Evolutionary conservation across 148 eudicot species (phyloP), one percentile per base, ranked within the genome.

Genomic region (Rhododendron vialii): DNA sequence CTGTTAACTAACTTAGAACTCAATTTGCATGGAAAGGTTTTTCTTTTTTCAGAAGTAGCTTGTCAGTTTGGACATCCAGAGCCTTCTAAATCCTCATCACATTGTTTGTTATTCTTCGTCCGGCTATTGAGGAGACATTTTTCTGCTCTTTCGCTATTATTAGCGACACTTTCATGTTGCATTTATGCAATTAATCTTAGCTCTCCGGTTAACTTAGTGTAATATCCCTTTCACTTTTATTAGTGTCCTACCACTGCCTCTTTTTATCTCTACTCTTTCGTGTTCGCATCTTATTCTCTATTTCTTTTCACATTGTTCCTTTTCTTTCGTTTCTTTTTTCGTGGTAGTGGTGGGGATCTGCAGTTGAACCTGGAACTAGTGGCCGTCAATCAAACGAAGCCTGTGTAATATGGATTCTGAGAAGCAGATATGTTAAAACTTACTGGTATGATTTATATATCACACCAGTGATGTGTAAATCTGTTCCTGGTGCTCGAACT

Each of bases 331-430:
- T 71, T 28, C 17, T 5, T 47, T 51, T 50, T 30, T 83, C 20
- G 41, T 14, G 38, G 22, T 80, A 18, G 35, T 81, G 28, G 83
- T 81, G 81, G 36, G 82, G 82, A 83, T 86, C 73, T 88, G 89
- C 95, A 95, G 95, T 41, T 96, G 89, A 95, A 96, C 88, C 88
- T 93, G 80, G 95, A 95, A 83, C 88, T 96, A 75, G 83, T 93
- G 88, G 83, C 98, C 83, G 93, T 96, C 90, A 94, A 24, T 14
- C 7, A 30, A 96, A 88, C 95, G 92, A 84, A 95, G 88, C 86
- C 92, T 95, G 91, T 17, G 93, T 59, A 53, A 80, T 24, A n/a
- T 59, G 71, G 59, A 5, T 51, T 10, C 86, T 65, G 33, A 5
- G 50, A 74, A 50, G 41, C 17, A 50, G 33, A 22, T 48, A 76